Evolutionary conservation across 176 grass and related monocot genomes (phyloP), one percentile per base, ranked within the genome.

Genomic region (Oryza glaberrima): DNA sequence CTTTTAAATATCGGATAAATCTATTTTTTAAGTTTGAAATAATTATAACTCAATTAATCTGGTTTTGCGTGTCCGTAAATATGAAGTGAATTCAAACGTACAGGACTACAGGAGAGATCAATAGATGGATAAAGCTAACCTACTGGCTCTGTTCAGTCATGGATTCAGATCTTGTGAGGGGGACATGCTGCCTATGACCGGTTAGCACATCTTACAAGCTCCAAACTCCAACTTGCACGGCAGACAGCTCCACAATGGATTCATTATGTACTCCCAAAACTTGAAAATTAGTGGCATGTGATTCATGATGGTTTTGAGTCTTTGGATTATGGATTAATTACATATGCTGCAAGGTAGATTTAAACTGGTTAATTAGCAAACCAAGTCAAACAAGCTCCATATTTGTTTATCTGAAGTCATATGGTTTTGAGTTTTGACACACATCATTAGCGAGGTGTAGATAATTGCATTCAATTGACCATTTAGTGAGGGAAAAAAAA

Each of bases 81-180:
- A 1, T 32, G 30, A 32, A 32, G 30, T 32, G 30, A 32, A 32
- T 32, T 32, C 30, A 32, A 85, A 52, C 65, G 20, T 73, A 85
- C 77, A 85, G 81, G 78, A 45, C 15, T 73, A 85, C 77, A 85
- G 81, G 78, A 45, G 67, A 54, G 19, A 69, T 81, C 68, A 1
- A 58, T 71, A 19, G 10, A 66, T 65, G 67, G 44, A 65, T 67
- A 22, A 73, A 78, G 9, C 23, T 43, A 52, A 71, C 23, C 22
- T 32, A 44, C 11, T 15, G 4, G 20, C 22, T 44, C 46, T 81
- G 36, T 69, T 67, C 44, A 67, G 35, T 68, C 81, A 75, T 75
- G 47, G 63, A 89, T 85, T 40, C 43, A 11, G 48, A 67, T 86
- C 23, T 77, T 77, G 16, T 54, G 73, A 90, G 51, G 22, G 52